Conservation (phyloP, 75 land plant genomes). For the Cunninghamia lanceolata region DNA sequence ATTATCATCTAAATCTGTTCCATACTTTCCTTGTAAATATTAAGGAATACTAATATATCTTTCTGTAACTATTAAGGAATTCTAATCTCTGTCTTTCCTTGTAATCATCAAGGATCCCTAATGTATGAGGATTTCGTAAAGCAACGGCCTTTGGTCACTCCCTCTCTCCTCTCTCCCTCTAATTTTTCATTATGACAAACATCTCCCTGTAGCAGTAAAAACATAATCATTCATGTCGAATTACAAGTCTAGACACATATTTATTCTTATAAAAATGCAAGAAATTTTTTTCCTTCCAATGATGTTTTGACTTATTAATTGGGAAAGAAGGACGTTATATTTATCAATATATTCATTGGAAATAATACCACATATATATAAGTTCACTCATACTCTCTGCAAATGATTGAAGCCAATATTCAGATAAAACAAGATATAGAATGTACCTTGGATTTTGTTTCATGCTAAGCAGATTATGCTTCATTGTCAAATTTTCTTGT, state of each 20-base stretch:
- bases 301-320: not conserved
- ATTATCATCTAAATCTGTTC: not conserved
- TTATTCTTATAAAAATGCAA: not conserved
- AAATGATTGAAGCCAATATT: not conserved
- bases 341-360: not conserved
- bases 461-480: not conserved
- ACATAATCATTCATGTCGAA: not conserved
- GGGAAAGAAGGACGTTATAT: not conserved
- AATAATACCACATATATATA: not conserved
- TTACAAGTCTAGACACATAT: not conserved
- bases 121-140: not conserved
- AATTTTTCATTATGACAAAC: not conserved
- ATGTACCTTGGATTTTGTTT: conserved; percentile 1
- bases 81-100: not conserved
- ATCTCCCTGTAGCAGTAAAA: not conserved
- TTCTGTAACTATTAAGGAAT: not conserved
- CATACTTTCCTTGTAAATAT: not conserved
- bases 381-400: not conserved
- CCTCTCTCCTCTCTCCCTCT: not conserved
- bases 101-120: not conserved
- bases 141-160: not conserved
- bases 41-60: not conserved
- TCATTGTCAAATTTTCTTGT: not conserved
- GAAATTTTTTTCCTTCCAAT: not conserved
- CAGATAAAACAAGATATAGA: not conserved